These are phyloP conservation scores for Patellifolia procumbens DNA, from an alignment of 179 eudicot genomes.

Conservation along the genomic window DNA sequence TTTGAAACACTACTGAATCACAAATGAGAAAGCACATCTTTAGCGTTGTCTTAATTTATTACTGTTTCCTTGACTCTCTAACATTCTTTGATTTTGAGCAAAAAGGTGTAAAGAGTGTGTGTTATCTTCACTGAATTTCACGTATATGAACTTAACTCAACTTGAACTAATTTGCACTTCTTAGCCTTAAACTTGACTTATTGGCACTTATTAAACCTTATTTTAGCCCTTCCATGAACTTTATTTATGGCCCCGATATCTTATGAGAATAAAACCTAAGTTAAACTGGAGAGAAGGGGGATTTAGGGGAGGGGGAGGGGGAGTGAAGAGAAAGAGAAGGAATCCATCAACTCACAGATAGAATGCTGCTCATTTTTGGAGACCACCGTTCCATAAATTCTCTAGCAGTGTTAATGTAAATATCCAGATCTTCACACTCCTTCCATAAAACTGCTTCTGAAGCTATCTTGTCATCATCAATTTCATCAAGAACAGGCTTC, in stretches of 20 bases:
- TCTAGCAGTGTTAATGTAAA: constrained; percentile 70
- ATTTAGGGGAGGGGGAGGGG: not conserved
- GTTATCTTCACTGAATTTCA: no score
- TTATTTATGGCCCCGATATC: no score
- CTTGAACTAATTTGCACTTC: no score
- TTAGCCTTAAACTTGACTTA: no score
- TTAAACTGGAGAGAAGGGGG: not conserved
- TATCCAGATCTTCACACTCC: constrained; percentile 73
- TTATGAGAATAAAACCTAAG: no score
- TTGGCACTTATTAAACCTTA: no score
- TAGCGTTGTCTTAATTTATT: not conserved
- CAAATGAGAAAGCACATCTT: not conserved
- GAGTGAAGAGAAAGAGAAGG: not conserved
- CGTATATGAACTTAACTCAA: no score
- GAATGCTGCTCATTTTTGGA: constrained; percentile 65
- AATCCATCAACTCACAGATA: constrained; percentile 52
- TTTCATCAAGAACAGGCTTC: constrained; percentile 69
- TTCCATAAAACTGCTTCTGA: constrained; percentile 54
- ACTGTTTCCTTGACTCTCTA: not conserved
- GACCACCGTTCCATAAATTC: constrained; percentile 86
- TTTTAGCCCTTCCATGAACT: no score
- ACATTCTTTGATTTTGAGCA: not conserved
- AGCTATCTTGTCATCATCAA: constrained; percentile 46
- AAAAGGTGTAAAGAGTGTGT: not conserved
- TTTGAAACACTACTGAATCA: not conserved